A percentile compares a stretch with the other conserved stretches of the same genome.
Evolutionary conservation across 805 yeast genomes (phyloP).

Genomic region (Yamadazyma ubonensis): DNA sequence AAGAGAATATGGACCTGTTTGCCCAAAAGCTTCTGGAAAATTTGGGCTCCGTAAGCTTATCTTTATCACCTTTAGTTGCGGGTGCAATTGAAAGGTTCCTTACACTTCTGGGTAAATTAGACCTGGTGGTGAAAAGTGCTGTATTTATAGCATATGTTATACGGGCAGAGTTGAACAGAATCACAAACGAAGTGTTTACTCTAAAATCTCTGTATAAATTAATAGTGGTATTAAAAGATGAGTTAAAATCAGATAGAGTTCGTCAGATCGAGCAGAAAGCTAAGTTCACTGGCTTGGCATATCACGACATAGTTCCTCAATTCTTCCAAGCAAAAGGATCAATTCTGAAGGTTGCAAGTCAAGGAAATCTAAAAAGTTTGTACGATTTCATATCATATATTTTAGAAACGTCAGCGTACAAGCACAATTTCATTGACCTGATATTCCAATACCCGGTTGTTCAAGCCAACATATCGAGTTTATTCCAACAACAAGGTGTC

Average conservation of each 20-base stretch:
- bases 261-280: conserved; percentile 15
- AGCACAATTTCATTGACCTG: conserved; percentile 17
- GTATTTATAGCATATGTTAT: conserved; percentile 27
- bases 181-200: conserved; percentile 24
- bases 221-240: conserved; percentile 3
- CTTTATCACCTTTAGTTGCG: conserved; percentile 20
- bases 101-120: conserved; percentile 27
- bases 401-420: conserved; percentile 8
- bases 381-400: conserved; percentile 16
- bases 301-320: conserved; percentile 10
- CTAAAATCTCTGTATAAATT: conserved; percentile 20
- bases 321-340: conserved; percentile 1
- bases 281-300: conserved; percentile 6
- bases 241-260: conserved; percentile 8
- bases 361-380: conserved; percentile 23
- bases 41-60: conserved; percentile 23
- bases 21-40: conserved; percentile 16
- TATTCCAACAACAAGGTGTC: conserved; percentile 17
- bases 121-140: conserved; percentile 23
- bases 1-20: conserved; percentile 14
- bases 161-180: conserved; percentile 26
- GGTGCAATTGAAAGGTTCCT: conserved; percentile 33
- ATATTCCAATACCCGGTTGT: conserved; percentile 17
- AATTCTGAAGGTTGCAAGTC: conserved; percentile 13
- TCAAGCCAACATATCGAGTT: conserved; percentile 19